These are phyloP conservation scores for Diaporthe sp. DNA, from an alignment of 2,329 filamentous ascomycete genomes.

Conservation along the genomic window DNA sequence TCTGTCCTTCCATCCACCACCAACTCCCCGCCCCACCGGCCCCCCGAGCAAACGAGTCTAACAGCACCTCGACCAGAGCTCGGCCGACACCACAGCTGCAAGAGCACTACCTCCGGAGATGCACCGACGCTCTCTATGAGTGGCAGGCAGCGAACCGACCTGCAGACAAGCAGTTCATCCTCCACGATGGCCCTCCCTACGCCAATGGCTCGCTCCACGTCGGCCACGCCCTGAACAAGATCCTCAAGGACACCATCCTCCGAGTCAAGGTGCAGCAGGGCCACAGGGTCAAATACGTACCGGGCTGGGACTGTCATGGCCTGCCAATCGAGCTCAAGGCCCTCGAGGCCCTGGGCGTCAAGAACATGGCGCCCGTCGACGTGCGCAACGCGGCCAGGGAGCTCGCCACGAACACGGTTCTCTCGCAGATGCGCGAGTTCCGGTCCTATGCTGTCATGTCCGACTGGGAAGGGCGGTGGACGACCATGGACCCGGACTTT, in stretches of 20 bases:
- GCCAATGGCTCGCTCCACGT: constrained; percentile 94
- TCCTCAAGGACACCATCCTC: constrained; percentile 94
- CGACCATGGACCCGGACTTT: constrained; percentile 82
- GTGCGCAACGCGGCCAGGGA: constrained; percentile 75
- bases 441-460: constrained; percentile 82
- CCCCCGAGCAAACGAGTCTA: constrained; percentile 38
- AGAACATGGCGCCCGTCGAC: constrained; percentile 64
- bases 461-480: constrained; percentile 83
- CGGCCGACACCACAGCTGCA: constrained; percentile 65
- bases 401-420: constrained; percentile 77
- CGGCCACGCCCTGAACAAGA: constrained; percentile 96
- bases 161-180: constrained; percentile 74
- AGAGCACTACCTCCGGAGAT: constrained; percentile 77
- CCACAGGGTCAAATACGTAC: constrained; percentile 82
- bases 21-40: not conserved
- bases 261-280: constrained; percentile 84
- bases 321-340: constrained; percentile 98
- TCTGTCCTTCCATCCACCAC: constrained; percentile 33
- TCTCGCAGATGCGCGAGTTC: constrained; percentile 81
- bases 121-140: constrained; percentile 88
- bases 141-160: constrained; percentile 80
- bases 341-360: constrained; percentile 68
- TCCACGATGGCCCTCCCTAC: constrained; percentile 97
- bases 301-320: constrained; percentile 98
- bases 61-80: constrained; percentile 54